phyloP scores from a whole-genome alignment of 805 yeast species.

The Sporopachydermia quercuum region DNA sequence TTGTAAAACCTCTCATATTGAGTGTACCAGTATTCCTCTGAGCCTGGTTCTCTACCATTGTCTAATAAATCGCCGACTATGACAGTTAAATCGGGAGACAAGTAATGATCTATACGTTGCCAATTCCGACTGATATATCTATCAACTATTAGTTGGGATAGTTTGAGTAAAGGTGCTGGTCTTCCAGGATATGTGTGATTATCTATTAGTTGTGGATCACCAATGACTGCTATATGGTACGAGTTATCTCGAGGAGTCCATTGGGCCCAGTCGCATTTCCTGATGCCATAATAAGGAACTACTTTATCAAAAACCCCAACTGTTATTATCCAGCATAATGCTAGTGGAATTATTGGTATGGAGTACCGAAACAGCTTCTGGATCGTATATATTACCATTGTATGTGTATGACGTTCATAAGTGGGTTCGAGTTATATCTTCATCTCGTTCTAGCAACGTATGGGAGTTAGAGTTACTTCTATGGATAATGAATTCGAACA shows the following conservation, averaged over 20 bases:
- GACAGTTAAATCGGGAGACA: slow-evolving; percentile 50
- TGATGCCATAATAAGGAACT: background rate
- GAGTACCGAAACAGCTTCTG: background rate
- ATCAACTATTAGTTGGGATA: slow-evolving; percentile 41
- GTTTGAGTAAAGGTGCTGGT: slow-evolving; percentile 18
- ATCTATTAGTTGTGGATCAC: slow-evolving; percentile 75
- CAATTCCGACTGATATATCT: slow-evolving; percentile 55
- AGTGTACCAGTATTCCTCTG: slow-evolving; percentile 33
- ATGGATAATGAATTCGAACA: no score
- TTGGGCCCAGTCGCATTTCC: background rate
- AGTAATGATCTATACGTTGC: slow-evolving; percentile 28
- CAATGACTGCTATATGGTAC: slow-evolving; percentile 31
- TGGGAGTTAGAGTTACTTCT: no score
- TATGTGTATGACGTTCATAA: no score
- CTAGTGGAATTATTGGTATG: background rate
- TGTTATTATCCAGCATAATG: background rate
- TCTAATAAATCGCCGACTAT: slow-evolving; percentile 70
- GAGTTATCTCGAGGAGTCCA: background rate
- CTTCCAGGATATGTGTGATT: slow-evolving; percentile 55
- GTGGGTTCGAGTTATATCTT: no score
- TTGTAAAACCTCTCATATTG: slow-evolving; percentile 45
- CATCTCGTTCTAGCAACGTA: no score
- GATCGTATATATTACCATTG: background rate
- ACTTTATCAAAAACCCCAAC: background rate
- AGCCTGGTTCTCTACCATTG: slow-evolving; percentile 58